These are phyloP conservation scores for Dichotomocladium elegans DNA, from an alignment of 371 early-diverging fungal genomes.

Conservation along the genomic window DNA sequence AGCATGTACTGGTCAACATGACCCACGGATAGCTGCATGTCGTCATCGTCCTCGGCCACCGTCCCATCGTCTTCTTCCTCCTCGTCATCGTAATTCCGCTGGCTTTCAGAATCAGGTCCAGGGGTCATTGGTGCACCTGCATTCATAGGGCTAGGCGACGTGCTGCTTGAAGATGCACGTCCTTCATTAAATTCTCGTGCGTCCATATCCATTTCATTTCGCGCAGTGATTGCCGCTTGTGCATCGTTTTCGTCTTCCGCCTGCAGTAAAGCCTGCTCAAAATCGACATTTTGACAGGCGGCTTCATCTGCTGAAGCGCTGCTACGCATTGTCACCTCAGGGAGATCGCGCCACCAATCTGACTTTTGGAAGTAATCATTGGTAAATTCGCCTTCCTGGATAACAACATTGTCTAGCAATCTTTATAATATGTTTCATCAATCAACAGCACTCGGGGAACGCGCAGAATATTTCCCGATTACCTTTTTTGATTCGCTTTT, in stretches of 20 bases:
- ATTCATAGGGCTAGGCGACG: not conserved
- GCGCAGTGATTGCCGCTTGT: constrained; percentile 58
- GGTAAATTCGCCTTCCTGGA: constrained; percentile 80
- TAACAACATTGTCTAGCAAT: constrained; percentile 83
- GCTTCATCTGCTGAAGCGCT: constrained; percentile 22
- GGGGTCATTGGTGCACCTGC: not conserved
- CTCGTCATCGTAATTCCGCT: not conserved
- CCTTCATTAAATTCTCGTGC: constrained; percentile 60
- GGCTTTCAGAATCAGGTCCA: not conserved
- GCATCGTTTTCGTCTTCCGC: constrained; percentile 77
- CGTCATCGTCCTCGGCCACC: constrained; percentile 22
- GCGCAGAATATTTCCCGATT: too few relatives aligned
- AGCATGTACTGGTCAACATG: constrained; percentile 76
- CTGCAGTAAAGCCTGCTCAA: constrained; percentile 63
- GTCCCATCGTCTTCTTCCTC: constrained; percentile 10
- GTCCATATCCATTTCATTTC: constrained; percentile 66
- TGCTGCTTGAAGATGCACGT: constrained; percentile 13
- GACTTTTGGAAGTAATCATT: constrained; percentile 65
- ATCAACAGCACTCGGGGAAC: not conserved
- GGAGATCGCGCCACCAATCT: constrained; percentile 67
- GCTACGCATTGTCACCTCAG: constrained; percentile 51
- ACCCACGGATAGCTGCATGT: constrained; percentile 44
- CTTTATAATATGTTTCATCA: too few relatives aligned
- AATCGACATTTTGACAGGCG: constrained; percentile 41
- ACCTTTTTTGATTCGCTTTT: constrained; percentile 84